Percentiles rank a stretch among this genome's conserved stretches.
These are phyloP conservation scores for Venustampulla echinocandica DNA, from an alignment of 495 filamentous ascomycete genomes.

Conservation along the genomic window DNA sequence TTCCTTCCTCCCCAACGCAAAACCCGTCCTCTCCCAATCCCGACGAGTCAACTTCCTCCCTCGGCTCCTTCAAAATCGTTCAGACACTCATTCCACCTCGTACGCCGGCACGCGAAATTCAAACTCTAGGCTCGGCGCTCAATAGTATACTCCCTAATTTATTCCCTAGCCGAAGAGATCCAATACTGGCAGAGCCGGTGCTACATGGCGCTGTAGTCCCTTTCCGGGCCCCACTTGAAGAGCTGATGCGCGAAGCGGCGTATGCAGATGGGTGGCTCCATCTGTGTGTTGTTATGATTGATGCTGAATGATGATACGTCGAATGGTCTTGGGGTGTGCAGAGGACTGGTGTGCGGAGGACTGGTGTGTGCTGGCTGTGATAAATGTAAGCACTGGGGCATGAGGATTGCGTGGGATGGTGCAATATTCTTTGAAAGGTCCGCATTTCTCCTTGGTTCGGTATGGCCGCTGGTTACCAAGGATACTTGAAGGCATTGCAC, in stretches of 20 bases:
- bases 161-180: slow-evolving; percentile 78
- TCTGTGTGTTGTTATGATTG: slow-evolving; percentile 72
- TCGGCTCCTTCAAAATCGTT: slow-evolving; percentile 55
- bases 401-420: too few relatives aligned
- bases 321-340: too few relatives aligned
- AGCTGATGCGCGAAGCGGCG: slow-evolving; percentile 68
- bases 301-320: too few relatives aligned
- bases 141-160: slow-evolving; percentile 67
- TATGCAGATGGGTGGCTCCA: slow-evolving; percentile 93
- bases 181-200: slow-evolving; percentile 84
- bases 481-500: too few relatives aligned
- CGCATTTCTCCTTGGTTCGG: too few relatives aligned
- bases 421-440: too few relatives aligned
- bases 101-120: slow-evolving; percentile 42
- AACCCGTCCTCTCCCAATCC: slow-evolving; percentile 30
- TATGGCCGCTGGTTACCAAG: too few relatives aligned
- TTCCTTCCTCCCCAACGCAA: slow-evolving; percentile 58
- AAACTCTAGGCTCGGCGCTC: slow-evolving; percentile 78
- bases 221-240: slow-evolving; percentile 73
- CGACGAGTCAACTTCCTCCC: slow-evolving; percentile 23
- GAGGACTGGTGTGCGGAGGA: too few relatives aligned
- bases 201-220: slow-evolving; percentile 83
- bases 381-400: too few relatives aligned
- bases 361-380: too few relatives aligned
- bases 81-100: slow-evolving; percentile 53